phyloP scores from a whole-genome alignment of 2,329 filamentous ascomycete genomes.

The Davidsoniella neocaledoniae region DNA sequence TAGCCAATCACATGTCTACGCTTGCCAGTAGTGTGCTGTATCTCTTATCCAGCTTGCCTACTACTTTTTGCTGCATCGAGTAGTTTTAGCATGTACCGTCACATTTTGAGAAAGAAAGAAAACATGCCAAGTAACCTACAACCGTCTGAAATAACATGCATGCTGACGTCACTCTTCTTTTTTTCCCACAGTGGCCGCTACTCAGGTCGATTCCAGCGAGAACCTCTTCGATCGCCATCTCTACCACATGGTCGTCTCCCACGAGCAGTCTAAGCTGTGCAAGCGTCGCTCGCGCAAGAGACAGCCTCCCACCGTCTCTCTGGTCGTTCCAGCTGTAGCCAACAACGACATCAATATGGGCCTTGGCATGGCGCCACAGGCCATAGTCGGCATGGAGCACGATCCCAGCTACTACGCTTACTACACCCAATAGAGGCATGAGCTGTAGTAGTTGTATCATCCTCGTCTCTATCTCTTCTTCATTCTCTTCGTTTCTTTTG shows the following conservation, averaged over 20 bases:
- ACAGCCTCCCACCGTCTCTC: not conserved
- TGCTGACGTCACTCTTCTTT: not conserved
- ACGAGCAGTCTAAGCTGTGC: constrained; percentile 10
- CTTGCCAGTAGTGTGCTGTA: too few species aligned
- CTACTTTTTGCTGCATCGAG: too few species aligned
- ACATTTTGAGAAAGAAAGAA: too few species aligned
- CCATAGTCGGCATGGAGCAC: not conserved
- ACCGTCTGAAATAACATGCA: not conserved
- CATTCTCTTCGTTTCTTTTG: not conserved
- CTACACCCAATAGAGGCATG: not conserved
- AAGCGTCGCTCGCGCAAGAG: constrained; percentile 9
- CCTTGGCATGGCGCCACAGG: not conserved
- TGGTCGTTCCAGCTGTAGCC: not conserved
- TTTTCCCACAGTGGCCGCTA: not conserved
- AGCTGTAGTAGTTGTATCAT: not conserved
- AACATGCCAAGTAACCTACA: too few species aligned
- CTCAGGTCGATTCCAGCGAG: constrained; percentile 6
- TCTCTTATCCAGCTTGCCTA: too few species aligned
- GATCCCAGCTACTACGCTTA: not conserved
- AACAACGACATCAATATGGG: not conserved
- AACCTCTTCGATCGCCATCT: not conserved
- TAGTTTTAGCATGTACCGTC: too few species aligned
- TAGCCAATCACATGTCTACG: too few species aligned
- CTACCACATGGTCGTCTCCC: constrained; percentile 4
- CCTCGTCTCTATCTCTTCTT: not conserved